phyloP scores from a whole-genome alignment of 805 yeast genomes.

The Ogataea henricii region DNA sequence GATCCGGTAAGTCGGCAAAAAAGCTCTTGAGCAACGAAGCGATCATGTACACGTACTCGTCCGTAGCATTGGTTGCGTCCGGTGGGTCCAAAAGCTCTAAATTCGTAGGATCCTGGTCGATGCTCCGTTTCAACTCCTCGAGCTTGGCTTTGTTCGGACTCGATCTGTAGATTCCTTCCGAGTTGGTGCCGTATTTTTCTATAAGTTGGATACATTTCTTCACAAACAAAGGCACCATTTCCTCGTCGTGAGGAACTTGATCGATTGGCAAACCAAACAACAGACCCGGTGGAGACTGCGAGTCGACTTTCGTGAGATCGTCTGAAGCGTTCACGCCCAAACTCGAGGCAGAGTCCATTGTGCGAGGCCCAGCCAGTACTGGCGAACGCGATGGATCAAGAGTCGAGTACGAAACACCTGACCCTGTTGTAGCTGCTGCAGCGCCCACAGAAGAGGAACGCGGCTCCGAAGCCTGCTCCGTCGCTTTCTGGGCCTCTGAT shows the following conservation, averaged over 20 bases:
- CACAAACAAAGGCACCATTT: conserved; percentile 88
- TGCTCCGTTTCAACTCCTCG: conserved; percentile 67
- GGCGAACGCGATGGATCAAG: conserved; percentile 30
- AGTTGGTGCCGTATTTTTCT: conserved; percentile 78
- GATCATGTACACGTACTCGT: conserved; percentile 83
- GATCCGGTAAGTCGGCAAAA: conserved; percentile 84
- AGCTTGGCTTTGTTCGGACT: conserved; percentile 78
- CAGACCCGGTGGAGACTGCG: conserved; percentile 28
- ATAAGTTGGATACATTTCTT: conserved; percentile 84
- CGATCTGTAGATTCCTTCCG: conserved; percentile 88
- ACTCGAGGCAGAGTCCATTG: conserved; percentile 7
- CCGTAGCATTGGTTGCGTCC: conserved; percentile 58
- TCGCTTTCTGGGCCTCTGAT: not conserved
- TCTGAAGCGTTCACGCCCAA: not conserved
- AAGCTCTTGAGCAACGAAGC: conserved; percentile 84
- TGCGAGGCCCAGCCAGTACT: conserved; percentile 19
- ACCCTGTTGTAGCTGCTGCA: not conserved
- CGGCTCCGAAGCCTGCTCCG: not conserved
- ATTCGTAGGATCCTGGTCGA: conserved; percentile 76
- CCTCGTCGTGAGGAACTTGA: conserved; percentile 79
- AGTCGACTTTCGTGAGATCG: not conserved
- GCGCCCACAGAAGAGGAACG: not conserved
- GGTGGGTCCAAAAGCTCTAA: conserved; percentile 50
- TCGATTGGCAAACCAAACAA: conserved; percentile 89
- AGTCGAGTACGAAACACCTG: conserved; percentile 23